Evolutionary conservation across 129 eudicot species (phyloP), one percentile per base, ranked within the genome.

Genomic region (Pittosporum tobira): DNA sequence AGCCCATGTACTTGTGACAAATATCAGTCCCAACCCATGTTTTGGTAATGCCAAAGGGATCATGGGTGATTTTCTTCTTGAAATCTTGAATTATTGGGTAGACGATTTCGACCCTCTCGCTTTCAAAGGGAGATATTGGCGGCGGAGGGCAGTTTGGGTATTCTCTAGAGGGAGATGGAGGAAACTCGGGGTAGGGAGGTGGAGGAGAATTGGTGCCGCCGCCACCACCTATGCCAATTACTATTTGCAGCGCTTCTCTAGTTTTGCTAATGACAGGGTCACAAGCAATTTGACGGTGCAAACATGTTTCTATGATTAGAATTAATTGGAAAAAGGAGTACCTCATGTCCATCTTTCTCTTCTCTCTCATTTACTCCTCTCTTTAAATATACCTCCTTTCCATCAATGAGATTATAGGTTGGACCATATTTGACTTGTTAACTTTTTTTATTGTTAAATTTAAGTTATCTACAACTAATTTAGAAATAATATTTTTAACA

Each of bases 1-100:
- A 66, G 31, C 90, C 90, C 37, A 24, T 56, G 38, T 83, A 83
- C 0, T 66, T 37, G 26, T 23, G 7, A 56, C 90, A 83, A 2
- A 79, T 45, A n/a, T 79, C 8, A 0, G 15, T 6, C 20, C 90
- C 90, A 0, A 0, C 23, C 90, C 90, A 83, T 14, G 79, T 69
- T 0, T 66, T 22, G 2, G 61, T 75, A 6, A 83, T 59, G 28
- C 59, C 48, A 0, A 7, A 11, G 2, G 78, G 90, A 22, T 83
- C 90, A 24, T 4, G 0, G 16, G 15, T 55, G 22, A 82, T 36
- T 30, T 64, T 73, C 6, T 0, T 1, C 63, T 30, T 79, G 57
- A 79, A 79, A 5, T 34, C 18, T 42, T 72, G 78, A 51, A 82
- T 71, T n/a, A 68, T 72, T 0, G 36, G 18, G 61, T 3, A 76